Conservation (phyloP, 768 basidiomycete genomes). For the Neoboletus subvelutipes region DNA sequence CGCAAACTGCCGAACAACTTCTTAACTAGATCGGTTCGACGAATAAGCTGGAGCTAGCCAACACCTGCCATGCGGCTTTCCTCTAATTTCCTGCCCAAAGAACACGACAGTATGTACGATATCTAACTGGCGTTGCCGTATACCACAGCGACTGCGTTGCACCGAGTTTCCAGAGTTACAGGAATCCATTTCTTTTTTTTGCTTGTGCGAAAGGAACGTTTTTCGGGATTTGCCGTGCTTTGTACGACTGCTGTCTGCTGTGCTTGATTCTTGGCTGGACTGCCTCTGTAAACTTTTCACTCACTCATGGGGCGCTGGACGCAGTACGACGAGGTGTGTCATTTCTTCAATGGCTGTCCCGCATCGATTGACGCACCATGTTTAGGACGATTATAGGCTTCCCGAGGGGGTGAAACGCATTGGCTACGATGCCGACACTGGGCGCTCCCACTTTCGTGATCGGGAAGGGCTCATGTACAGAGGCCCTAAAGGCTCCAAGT, state of each 20-base stretch:
- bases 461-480: slow-evolving; percentile 52
- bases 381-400: slow-evolving; percentile 51
- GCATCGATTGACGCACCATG: background rate
- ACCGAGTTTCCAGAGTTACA: background rate
- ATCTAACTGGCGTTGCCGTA: background rate
- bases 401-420: slow-evolving; percentile 59
- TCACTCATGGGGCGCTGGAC: slow-evolving; percentile 38
- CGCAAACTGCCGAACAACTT: slow-evolving; percentile 27
- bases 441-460: slow-evolving; percentile 64
- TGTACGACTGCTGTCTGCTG: background rate
- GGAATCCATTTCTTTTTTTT: background rate
- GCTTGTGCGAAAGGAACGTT: no score
- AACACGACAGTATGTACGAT: background rate
- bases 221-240: slow-evolving; percentile 25
- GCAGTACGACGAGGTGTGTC: slow-evolving; percentile 35
- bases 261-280: slow-evolving; percentile 21
- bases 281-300: slow-evolving; percentile 4
- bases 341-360: background rate
- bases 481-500: slow-evolving; percentile 60
- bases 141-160: background rate
- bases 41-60: no score
- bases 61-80: no score
- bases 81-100: no score
- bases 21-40: no score
- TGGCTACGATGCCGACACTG: slow-evolving; percentile 74